phyloP scores from a whole-genome alignment of 2,329 filamentous ascomycete genomes.

The Plectosphaerella plurivora region DNA sequence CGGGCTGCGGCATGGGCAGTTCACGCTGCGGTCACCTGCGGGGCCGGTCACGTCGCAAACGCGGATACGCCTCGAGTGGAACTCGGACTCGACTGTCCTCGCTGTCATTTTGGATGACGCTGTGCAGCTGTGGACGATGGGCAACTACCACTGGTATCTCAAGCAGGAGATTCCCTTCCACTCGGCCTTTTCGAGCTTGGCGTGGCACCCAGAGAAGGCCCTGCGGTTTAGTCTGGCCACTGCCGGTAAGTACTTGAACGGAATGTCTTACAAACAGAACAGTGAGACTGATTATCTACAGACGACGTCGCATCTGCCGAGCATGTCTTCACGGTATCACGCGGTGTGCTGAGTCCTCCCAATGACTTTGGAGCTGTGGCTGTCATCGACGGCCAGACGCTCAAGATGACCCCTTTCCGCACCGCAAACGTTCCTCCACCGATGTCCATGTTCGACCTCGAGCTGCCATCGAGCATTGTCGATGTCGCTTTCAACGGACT shows the following conservation, averaged over 20 bases:
- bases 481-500: conserved; percentile 71
- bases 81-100: conserved; percentile 84
- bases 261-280: too few relatives aligned
- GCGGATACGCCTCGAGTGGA: conserved; percentile 74
- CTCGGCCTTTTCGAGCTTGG: conserved; percentile 27
- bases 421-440: conserved; percentile 86
- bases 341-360: conserved; percentile 66
- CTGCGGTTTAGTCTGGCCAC: conserved; percentile 59
- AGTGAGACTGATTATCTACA: conserved; percentile 20
- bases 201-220: conserved; percentile 85
- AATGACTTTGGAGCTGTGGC: conserved; percentile 75
- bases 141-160: conserved; percentile 97
- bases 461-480: conserved; percentile 55
- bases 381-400: conserved; percentile 73
- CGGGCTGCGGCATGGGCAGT: conserved; percentile 93
- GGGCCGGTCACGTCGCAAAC: conserved; percentile 50
- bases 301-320: conserved; percentile 55
- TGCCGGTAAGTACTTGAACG: conserved; percentile 31
- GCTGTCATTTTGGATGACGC: conserved; percentile 71
- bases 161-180: conserved; percentile 74
- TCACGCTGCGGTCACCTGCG: conserved; percentile 67
- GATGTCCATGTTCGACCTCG: conserved; percentile 78
- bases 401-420: conserved; percentile 84
- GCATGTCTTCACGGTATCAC: conserved; percentile 62
- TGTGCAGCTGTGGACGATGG: conserved; percentile 93